These are phyloP conservation scores for Alternaria sp. DNA, from an alignment of 2,329 filamentous ascomycete species.

Conservation along the genomic window DNA sequence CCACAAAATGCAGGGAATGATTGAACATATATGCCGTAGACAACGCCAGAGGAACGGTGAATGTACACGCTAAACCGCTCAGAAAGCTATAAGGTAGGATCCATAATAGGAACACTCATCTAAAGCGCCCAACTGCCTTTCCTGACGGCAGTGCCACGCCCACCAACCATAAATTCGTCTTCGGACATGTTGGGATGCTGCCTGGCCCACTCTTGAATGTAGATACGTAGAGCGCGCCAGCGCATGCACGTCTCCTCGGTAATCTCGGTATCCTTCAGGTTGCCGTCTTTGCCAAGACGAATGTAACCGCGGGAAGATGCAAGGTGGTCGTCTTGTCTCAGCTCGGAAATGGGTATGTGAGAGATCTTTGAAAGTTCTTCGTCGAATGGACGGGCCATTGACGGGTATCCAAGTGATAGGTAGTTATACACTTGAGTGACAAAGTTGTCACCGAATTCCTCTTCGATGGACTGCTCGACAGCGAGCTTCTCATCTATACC, in stretches of 20 bases:
- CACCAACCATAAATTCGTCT: slow-evolving; percentile 37
- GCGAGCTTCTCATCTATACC: slow-evolving; percentile 54
- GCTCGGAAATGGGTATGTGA: slow-evolving; percentile 71
- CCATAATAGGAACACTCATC: slow-evolving; percentile 2
- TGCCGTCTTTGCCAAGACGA: slow-evolving; percentile 58
- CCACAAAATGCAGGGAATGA: slow-evolving; percentile 1
- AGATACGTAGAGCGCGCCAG: slow-evolving; percentile 84
- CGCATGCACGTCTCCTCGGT: slow-evolving; percentile 68
- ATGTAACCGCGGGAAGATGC: slow-evolving; percentile 77
- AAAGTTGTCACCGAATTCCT: slow-evolving; percentile 83
- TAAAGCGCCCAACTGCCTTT: slow-evolving; percentile 59
- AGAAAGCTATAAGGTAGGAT: slow-evolving; percentile 15
- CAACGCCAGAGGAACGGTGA: slow-evolving; percentile 7
- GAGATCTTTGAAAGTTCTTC: slow-evolving; percentile 85
- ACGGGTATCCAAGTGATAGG: slow-evolving; percentile 89
- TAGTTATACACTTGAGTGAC: slow-evolving; percentile 98
- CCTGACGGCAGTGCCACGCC: slow-evolving; percentile 55
- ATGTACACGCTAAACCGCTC: slow-evolving; percentile 31
- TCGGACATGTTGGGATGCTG: slow-evolving; percentile 77
- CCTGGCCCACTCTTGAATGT: slow-evolving; percentile 88
- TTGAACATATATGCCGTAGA: not conserved
- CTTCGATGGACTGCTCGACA: slow-evolving; percentile 59
- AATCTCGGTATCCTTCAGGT: slow-evolving; percentile 61
- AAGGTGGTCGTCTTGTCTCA: slow-evolving; percentile 75
- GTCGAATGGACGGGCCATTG: slow-evolving; percentile 83